Percentiles rank a stretch among this genome's conserved stretches.
Conservation (phyloP, 2,329 filamentous ascomycete genomes). For the Dactylella cylindrospora region DNA sequence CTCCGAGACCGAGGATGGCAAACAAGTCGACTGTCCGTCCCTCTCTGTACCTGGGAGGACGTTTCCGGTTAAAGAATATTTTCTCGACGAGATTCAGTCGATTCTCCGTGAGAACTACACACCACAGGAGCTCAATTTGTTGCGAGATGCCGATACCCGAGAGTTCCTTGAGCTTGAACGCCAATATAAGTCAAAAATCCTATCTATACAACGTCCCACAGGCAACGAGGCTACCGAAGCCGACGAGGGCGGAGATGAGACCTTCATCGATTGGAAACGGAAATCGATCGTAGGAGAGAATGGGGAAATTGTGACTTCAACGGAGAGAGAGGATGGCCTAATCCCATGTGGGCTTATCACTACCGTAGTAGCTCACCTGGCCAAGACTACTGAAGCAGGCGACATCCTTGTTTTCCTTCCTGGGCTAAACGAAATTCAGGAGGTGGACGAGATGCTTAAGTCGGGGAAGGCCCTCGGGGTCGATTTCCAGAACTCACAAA, state of each 20-base stretch:
- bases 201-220: neutral
- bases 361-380: constrained; percentile 56
- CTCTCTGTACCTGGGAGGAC: constrained; percentile 55
- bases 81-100: constrained; percentile 53
- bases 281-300: constrained; percentile 47
- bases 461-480: constrained; percentile 52
- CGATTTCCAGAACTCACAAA: constrained; percentile 53
- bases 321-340: constrained; percentile 52
- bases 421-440: constrained; percentile 50
- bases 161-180: constrained; percentile 48
- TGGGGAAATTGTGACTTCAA: constrained; percentile 46
- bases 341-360: constrained; percentile 55
- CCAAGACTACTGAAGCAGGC: constrained; percentile 53
- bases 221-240: neutral
- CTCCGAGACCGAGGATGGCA: constrained; percentile 49
- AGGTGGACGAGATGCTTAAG: constrained; percentile 52
- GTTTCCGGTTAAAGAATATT: constrained; percentile 54
- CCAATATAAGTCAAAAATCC: constrained; percentile 7
- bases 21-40: constrained; percentile 52
- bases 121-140: constrained; percentile 43
- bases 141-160: constrained; percentile 48
- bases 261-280: constrained; percentile 54
- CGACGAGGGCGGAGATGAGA: constrained; percentile 44
- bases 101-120: constrained; percentile 49
- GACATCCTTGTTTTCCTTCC: constrained; percentile 58